Base-by-base conservation (phyloP, 2,329 filamentous ascomycete genomes). In the Sporothrix schenckii region DNA sequence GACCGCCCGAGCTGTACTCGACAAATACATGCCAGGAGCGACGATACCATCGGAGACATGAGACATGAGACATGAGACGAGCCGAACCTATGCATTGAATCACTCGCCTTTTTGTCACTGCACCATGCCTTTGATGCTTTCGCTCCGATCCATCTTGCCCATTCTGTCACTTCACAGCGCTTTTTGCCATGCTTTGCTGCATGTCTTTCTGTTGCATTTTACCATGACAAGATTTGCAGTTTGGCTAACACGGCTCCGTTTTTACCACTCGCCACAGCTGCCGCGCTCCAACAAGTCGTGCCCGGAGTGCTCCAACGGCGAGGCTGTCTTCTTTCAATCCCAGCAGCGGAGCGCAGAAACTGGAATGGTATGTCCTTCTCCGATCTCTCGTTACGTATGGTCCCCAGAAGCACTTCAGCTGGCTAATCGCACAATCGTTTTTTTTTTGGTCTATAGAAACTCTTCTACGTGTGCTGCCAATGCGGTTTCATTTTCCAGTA, bases 321-420 rank as follows among this genome's bases (percentile, higher is more conserved):
- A 98, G 82, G 93, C 94, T 60, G 96, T 99, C 72, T 99, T 97
- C 83, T 99, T 99, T 85, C 95, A 99, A 83, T 97, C 94, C 73
- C 95, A 99, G 80, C 94, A 98, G 84, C 91, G 95, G 81, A 97
- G 91, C 75, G 92, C 93, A 65, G 94, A 98, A 81, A 99, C 95
- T 58, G 95, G 95, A 83, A 99, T 99, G 95, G 95, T 98, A 82
- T 85, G 91, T 77, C n/a, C 68, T 60, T 24, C 7, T 49, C 13
- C 16, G 39, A 16, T 7, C 7, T 39, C 53, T 56, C n/a, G 24
- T n/a, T 71, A 19, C 70, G 13, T 49, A 4, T 54, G 27, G 49
- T 16, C 4, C 19, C 5, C 39, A 19, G 10, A 41, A 3, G 3
- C 4, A n/a, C 61, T 34, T 34, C 24, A 4, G 11, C 16, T 30